These are phyloP conservation scores for Trichoderma asperellum DNA, from an alignment of 2,329 filamentous ascomycete species.

Conservation along the genomic window DNA sequence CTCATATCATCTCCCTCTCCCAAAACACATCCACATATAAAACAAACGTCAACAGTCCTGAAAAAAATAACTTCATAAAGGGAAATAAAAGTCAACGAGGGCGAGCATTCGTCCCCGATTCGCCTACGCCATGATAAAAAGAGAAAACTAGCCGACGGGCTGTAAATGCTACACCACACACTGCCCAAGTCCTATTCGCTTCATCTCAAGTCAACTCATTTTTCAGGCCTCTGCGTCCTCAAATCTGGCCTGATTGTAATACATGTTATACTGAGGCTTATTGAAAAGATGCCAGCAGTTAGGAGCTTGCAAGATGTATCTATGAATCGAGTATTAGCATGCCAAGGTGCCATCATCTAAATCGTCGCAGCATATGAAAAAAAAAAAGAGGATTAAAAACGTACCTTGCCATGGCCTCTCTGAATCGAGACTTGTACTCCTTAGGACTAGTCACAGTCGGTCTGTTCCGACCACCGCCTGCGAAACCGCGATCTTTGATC, in stretches of 20 bases:
- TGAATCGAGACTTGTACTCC: constrained; percentile 94
- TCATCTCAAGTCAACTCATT: background rate
- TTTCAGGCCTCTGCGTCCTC: constrained; percentile 42
- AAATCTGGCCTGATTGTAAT: constrained; percentile 45
- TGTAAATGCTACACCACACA: background rate
- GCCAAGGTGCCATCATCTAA: background rate
- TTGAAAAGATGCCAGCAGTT: constrained; percentile 77
- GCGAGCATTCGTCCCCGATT: background rate
- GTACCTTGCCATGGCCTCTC: constrained; percentile 93
- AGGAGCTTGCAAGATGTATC: constrained; percentile 74
- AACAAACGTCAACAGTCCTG: background rate
- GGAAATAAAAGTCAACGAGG: background rate
- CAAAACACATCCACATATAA: background rate
- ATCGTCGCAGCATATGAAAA: background rate
- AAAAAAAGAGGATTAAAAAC: constrained; percentile 42
- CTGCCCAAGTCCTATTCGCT: background rate
- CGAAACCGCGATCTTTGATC: constrained; percentile 96
- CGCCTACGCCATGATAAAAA: constrained; percentile 17
- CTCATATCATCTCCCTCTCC: constrained; percentile 4
- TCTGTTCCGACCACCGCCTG: constrained; percentile 73
- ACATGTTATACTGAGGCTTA: constrained; percentile 45
- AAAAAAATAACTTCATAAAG: background rate
- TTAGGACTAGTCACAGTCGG: constrained; percentile 97
- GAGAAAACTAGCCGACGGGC: background rate
- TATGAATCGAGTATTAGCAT: constrained; percentile 34